Base-by-base conservation (phyloP, 2,329 filamentous ascomycete genomes). In the Ceratocystis albifundus region DNA sequence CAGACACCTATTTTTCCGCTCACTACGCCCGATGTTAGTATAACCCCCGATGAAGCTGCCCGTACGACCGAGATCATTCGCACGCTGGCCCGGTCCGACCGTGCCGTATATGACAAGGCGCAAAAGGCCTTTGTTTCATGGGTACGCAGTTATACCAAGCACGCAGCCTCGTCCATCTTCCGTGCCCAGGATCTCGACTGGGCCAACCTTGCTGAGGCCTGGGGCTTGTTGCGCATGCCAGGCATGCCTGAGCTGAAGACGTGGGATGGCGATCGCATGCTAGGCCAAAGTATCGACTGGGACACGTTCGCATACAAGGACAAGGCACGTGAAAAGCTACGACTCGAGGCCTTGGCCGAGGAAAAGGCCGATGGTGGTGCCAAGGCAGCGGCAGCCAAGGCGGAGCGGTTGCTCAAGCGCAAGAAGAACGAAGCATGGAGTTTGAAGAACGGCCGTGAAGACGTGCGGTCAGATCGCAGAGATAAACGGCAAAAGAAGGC, bases 81-180 rank as follows among this genome's bases (percentile, higher is more conserved):
- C 30, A 76, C 79, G 10, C 73, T 83, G 2, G 81, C 86, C 12
- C 72, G 73, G 48, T 71, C 76, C 7, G 82, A 84, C 69, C 77
- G 80, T 55, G 80, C 78, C 2, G 74, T 94, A 10, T 87, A 94
- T 74, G 91, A 96, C 74, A 94, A 96, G 72, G 91, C 88, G 0
- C 90, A 96, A 73, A 86, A 87, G 69, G 94, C 87, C 0, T 97
- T 99, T 71, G 93, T 97, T 25, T 93, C 88, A 73, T 97, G 91
- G 89, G 85, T 96, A 1, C 85, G 91, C 73, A 88, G 89, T 70
- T 97, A 97, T 77, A 88, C 85, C 73, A 95, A 94, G 72, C 94
- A 97, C 72, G 86, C 92, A 70, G 91, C 93, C 0, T 87, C 85
- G 68, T 95, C 90, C 72, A 97, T 99, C 70, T 99, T 99, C 79